These are phyloP conservation scores for Tilletia indica DNA, from an alignment of 1,284 basidiomycete species.

Conservation along the genomic window DNA sequence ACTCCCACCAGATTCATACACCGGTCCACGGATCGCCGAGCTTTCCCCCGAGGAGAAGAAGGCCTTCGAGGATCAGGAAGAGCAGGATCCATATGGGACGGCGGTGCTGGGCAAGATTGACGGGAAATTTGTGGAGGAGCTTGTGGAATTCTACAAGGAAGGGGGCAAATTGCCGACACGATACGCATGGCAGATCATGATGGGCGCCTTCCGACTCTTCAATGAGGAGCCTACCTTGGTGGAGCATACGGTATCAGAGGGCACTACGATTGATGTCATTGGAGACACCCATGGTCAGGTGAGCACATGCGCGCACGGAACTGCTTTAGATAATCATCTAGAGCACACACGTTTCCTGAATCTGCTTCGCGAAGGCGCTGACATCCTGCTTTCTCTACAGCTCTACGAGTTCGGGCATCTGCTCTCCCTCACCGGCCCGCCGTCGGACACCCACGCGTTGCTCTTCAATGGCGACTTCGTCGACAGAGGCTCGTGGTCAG, in stretches of 20 bases:
- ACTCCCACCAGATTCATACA: constrained; percentile 35
- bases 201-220: constrained; percentile 78
- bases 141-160: constrained; percentile 89
- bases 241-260: constrained; percentile 73
- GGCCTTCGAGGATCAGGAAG: constrained; percentile 57
- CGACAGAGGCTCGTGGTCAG: constrained; percentile 94
- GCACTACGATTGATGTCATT: constrained; percentile 74
- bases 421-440: constrained; percentile 73
- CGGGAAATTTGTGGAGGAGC: constrained; percentile 73
- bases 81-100: constrained; percentile 38
- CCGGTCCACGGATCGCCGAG: constrained; percentile 41
- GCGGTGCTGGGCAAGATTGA: constrained; percentile 55
- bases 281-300: constrained; percentile 53
- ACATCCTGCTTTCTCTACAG: constrained; percentile 53
- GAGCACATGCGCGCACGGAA: constrained; percentile 60
- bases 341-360: no score
- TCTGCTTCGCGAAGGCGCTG: neutral
- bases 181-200: constrained; percentile 89
- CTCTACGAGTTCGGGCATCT: constrained; percentile 91
- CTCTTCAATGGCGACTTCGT: constrained; percentile 62
- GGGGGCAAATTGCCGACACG: constrained; percentile 75
- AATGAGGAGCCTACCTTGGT: constrained; percentile 78
- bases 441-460: constrained; percentile 45
- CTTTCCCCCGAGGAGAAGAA: constrained; percentile 57
- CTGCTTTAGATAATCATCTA: no score